Conservation (phyloP, 257 asterid genomes). For the Plectranthus barbatus region DNA sequence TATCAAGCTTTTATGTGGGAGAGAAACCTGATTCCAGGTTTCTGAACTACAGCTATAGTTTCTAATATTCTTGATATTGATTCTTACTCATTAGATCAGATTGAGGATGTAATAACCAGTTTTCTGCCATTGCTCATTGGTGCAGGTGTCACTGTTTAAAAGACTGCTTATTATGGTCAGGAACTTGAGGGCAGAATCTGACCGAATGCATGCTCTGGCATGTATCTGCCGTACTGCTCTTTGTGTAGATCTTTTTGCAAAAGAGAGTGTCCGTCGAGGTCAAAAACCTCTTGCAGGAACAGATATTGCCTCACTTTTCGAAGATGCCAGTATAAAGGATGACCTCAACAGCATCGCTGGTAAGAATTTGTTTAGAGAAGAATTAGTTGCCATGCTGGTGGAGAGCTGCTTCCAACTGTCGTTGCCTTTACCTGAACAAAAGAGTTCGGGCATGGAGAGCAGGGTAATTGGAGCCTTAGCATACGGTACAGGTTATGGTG, state of each 20-base stretch:
- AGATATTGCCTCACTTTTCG: constrained; percentile 86
- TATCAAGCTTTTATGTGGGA: neutral
- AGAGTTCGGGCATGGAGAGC: constrained; percentile 90
- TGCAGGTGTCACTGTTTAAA: constrained; percentile 80
- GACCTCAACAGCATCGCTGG: constrained; percentile 77
- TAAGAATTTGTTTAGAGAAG: constrained; percentile 90
- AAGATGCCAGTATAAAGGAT: constrained; percentile 69
- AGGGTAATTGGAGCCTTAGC: constrained; percentile 96
- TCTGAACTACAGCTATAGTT: neutral
- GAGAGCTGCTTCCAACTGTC: constrained; percentile 98
- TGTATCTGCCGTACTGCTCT: constrained; percentile 98
- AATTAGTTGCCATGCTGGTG: constrained; percentile 91
- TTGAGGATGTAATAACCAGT: neutral
- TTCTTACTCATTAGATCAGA: neutral
- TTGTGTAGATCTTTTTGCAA: constrained; percentile 93
- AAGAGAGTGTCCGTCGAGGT: constrained; percentile 93
- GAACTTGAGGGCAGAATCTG: constrained; percentile 94
- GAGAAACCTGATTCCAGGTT: neutral
- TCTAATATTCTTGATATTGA: constrained; percentile 3
- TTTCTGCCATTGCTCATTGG: constrained; percentile 10
- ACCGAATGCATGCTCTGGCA: constrained; percentile 96
- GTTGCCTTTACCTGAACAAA: constrained; percentile 84
- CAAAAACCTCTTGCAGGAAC: constrained; percentile 97
- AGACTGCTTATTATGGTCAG: constrained; percentile 93
- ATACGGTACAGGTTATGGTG: constrained; percentile 98